Evolutionary conservation across 768 basidiomycete genomes (phyloP).

Genomic region (Mycena rebaudengoi): DNA sequence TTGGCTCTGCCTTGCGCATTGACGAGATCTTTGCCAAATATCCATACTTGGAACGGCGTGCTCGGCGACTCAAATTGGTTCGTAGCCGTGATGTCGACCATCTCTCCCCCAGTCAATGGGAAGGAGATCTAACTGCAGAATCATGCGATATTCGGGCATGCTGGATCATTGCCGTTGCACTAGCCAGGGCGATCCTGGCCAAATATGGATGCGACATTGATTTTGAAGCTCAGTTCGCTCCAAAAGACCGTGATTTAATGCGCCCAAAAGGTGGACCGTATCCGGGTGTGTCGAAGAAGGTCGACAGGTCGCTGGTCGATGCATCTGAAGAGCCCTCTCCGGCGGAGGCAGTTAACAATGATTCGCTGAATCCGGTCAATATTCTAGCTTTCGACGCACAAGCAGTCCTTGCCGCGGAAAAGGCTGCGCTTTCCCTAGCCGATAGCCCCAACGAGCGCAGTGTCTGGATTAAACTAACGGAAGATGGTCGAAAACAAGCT

Average conservation of each 20-base stretch:
- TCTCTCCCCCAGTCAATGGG: slow-evolving; percentile 33
- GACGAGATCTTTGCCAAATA: slow-evolving; percentile 24
- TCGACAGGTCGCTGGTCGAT: slow-evolving; percentile 33
- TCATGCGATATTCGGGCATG: slow-evolving; percentile 25
- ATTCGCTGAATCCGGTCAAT: too few species aligned
- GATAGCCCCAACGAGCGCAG: too few species aligned
- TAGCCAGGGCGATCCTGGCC: background rate
- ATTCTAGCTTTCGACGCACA: too few species aligned
- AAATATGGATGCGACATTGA: background rate
- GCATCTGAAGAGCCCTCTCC: too few species aligned
- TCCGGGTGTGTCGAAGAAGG: slow-evolving; percentile 34
- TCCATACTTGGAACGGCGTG: slow-evolving; percentile 28
- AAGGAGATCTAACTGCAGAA: slow-evolving; percentile 24
- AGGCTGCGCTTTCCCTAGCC: too few species aligned
- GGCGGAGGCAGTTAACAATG: too few species aligned
- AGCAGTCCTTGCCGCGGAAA: too few species aligned
- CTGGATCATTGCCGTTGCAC: slow-evolving; percentile 24
- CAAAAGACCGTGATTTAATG: slow-evolving; percentile 28
- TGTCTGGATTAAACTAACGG: too few species aligned
- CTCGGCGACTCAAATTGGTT: slow-evolving; percentile 30
- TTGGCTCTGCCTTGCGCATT: slow-evolving; percentile 29
- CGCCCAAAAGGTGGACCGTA: slow-evolving; percentile 34
- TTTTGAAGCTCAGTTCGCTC: slow-evolving; percentile 5
- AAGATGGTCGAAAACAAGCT: too few species aligned
- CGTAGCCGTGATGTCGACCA: slow-evolving; percentile 33